phyloP scores from a whole-genome alignment of 305 asterid species.

The Petunia hybrid region DNA sequence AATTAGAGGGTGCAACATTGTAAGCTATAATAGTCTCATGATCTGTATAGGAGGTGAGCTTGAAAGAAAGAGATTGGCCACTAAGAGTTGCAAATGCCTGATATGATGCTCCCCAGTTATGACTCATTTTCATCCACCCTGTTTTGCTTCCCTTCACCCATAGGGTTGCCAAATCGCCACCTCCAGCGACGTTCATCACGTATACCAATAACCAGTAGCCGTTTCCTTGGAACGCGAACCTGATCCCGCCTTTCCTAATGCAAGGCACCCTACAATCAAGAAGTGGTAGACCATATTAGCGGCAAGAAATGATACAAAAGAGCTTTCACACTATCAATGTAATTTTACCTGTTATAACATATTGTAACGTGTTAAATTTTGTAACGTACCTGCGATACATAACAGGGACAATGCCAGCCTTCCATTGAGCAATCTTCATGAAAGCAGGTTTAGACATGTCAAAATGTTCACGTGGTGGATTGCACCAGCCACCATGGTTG shows the following conservation, averaged over 20 bases:
- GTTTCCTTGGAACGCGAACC: slow-evolving; percentile 75
- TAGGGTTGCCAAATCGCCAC: slow-evolving; percentile 70
- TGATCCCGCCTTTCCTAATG: slow-evolving; percentile 56
- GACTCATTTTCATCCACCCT: slow-evolving; percentile 90
- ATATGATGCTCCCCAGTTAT: slow-evolving; percentile 95
- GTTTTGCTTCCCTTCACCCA: slow-evolving; percentile 83
- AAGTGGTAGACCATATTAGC: not conserved
- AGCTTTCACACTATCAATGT: not conserved
- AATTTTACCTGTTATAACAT: not conserved
- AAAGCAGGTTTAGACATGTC: slow-evolving; percentile 93
- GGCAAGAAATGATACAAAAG: not conserved
- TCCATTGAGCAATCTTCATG: slow-evolving; percentile 80
- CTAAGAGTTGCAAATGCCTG: slow-evolving; percentile 77
- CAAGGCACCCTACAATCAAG: slow-evolving; percentile 65
- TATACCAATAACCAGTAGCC: slow-evolving; percentile 87
- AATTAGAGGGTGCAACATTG: slow-evolving; percentile 81
- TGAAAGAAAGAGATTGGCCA: slow-evolving; percentile 87
- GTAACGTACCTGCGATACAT: slow-evolving; percentile 62
- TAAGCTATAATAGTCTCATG: slow-evolving; percentile 61
- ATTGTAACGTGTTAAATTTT: not conserved
- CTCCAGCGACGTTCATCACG: slow-evolving; percentile 82
- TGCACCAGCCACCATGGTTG: slow-evolving; percentile 98
- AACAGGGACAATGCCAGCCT: slow-evolving; percentile 83
- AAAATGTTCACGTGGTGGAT: slow-evolving; percentile 85
- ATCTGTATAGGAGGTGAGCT: slow-evolving; percentile 68